Conservation (phyloP, 2,329 filamentous ascomycete genomes). For the Eutypa lata region DNA sequence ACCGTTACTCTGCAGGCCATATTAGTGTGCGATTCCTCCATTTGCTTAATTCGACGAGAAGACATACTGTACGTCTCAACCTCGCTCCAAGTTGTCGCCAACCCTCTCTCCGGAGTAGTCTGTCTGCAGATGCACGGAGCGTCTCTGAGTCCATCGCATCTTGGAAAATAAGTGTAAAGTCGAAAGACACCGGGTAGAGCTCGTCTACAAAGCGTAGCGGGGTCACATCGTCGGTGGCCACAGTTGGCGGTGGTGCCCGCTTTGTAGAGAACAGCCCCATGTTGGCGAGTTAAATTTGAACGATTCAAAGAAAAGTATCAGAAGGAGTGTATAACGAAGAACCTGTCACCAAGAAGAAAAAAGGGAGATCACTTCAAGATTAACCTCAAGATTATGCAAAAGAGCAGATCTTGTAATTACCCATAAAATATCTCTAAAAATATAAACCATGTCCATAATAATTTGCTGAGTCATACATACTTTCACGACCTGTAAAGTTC, state of each 20-base stretch:
- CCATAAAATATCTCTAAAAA: too few relatives aligned
- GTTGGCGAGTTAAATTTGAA: too few relatives aligned
- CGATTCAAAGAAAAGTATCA: too few relatives aligned
- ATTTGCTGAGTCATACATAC: too few relatives aligned
- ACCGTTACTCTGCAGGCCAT: background rate
- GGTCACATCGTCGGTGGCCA: background rate
- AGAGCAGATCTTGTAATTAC: too few relatives aligned
- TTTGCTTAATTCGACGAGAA: too few relatives aligned
- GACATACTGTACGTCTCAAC: background rate
- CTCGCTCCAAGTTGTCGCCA: constrained; percentile 1
- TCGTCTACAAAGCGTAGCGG: background rate
- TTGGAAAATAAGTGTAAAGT: constrained; percentile 1
- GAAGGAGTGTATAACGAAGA: too few relatives aligned
- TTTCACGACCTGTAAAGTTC: too few relatives aligned
- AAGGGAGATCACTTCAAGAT: too few relatives aligned
- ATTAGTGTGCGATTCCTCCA: background rate
- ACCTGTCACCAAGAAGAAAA: too few relatives aligned
- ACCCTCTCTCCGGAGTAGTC: background rate
- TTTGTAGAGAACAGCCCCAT: background rate
- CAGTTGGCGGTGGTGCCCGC: background rate
- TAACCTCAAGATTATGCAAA: too few relatives aligned
- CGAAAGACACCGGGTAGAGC: background rate
- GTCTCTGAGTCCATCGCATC: background rate
- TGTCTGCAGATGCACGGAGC: background rate
- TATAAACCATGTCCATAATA: too few relatives aligned